These are phyloP conservation scores for Salvia sclarea DNA, from an alignment of 305 asterid genomes.

Conservation along the genomic window DNA sequence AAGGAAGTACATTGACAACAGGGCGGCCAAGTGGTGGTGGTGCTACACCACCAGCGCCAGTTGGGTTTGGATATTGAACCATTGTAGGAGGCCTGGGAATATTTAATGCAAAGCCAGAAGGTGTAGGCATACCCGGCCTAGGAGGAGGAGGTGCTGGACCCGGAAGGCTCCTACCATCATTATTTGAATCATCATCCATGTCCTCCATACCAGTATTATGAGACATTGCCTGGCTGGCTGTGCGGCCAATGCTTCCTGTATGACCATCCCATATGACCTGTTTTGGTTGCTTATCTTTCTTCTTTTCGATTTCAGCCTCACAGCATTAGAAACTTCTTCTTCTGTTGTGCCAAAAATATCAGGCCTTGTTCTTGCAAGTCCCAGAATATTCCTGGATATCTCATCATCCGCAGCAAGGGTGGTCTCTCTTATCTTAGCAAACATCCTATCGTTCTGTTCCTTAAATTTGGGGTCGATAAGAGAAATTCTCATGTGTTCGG, in stretches of 20 bases:
- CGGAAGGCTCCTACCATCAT: slow-evolving; percentile 58
- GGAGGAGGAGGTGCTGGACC: slow-evolving; percentile 93
- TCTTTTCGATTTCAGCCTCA: slow-evolving; percentile 92
- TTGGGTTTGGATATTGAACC: slow-evolving; percentile 55
- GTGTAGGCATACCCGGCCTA: slow-evolving; percentile 76
- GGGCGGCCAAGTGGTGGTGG: slow-evolving; percentile 67
- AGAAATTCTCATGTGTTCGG: slow-evolving; percentile 96
- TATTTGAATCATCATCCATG: slow-evolving; percentile 44
- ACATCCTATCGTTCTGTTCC: slow-evolving; percentile 97
- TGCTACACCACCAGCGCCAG: slow-evolving; percentile 38
- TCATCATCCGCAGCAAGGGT: slow-evolving; percentile 98
- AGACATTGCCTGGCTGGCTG: slow-evolving; percentile 90
- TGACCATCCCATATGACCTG: slow-evolving; percentile 99
- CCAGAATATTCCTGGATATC: slow-evolving; percentile 84
- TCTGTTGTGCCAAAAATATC: slow-evolving; percentile 96
- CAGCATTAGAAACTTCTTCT: slow-evolving; percentile 96
- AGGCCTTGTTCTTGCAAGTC: slow-evolving; percentile 90
- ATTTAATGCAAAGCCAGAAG: slow-evolving; percentile 77
- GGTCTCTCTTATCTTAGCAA: slow-evolving; percentile 91
- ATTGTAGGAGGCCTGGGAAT: slow-evolving; percentile 67
- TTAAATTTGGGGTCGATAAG: slow-evolving; percentile 89
- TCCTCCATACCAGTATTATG: slow-evolving; percentile 66
- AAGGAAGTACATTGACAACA: slow-evolving; percentile 55
- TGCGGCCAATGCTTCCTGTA: slow-evolving; percentile 86
- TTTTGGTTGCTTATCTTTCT: slow-evolving; percentile 88